phyloP scores from a whole-genome alignment of 2,329 filamentous ascomycete genomes.

The Simplicillium sp. region DNA sequence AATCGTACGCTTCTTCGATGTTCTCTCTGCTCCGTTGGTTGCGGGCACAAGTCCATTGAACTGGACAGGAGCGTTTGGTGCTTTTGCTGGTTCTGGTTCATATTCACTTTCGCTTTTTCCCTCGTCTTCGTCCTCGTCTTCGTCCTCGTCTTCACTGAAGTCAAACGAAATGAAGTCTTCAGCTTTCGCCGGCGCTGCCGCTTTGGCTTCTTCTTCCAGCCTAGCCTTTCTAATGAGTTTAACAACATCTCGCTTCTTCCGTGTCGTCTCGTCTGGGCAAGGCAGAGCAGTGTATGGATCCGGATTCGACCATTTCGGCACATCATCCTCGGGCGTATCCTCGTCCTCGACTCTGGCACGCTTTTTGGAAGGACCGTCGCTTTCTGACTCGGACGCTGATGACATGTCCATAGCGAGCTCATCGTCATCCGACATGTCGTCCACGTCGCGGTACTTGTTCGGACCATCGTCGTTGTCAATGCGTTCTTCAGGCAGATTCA shows the following conservation, averaged over 20 bases:
- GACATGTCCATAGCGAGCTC: conserved; percentile 58
- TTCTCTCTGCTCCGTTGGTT: conserved; percentile 15
- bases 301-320: conserved; percentile 88
- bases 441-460: conserved; percentile 43
- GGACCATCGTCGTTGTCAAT: conserved; percentile 34
- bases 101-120: conserved; percentile 8
- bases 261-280: conserved; percentile 61
- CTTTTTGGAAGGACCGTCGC: conserved; percentile 31
- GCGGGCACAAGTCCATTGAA: conserved; percentile 7
- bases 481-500: conserved; percentile 32
- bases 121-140: conserved; percentile 15
- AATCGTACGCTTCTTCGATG: conserved; percentile 63
- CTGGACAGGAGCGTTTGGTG: conserved; percentile 12
- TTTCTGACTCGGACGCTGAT: conserved; percentile 14
- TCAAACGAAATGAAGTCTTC: conserved; percentile 90
- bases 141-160: conserved; percentile 47
- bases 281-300: conserved; percentile 87
- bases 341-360: conserved; percentile 19
- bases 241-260: conserved; percentile 79
- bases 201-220: conserved; percentile 42
- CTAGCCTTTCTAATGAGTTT: conserved; percentile 88
- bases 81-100: conserved; percentile 10
- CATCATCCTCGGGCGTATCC: conserved; percentile 22
- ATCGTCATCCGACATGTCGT: conserved; percentile 53
- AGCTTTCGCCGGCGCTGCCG: conserved; percentile 44